phyloP scores from a whole-genome alignment of 1,284 basidiomycete species.

The Trichosporon sp. region DNA sequence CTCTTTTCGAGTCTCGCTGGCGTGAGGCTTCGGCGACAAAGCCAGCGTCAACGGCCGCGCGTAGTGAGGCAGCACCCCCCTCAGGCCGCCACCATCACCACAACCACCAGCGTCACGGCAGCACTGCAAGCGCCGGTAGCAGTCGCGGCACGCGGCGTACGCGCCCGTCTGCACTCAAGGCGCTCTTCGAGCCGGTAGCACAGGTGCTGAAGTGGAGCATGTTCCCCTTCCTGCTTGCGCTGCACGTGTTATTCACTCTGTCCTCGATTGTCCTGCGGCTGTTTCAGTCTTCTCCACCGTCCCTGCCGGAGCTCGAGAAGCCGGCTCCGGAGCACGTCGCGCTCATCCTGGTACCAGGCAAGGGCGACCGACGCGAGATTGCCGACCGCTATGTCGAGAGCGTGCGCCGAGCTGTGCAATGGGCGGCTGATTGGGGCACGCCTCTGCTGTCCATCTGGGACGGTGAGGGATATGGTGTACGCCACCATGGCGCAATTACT shows the following conservation, averaged over 20 bases:
- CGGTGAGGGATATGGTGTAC: slow-evolving; percentile 10
- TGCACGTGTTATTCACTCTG: slow-evolving; percentile 33
- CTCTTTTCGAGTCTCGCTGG: background rate
- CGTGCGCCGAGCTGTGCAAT: slow-evolving; percentile 24
- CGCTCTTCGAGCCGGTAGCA: background rate
- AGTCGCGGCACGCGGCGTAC: background rate
- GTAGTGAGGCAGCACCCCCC: background rate
- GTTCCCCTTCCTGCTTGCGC: slow-evolving; percentile 28
- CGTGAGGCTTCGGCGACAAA: background rate
- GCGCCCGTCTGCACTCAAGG: background rate
- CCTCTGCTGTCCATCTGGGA: slow-evolving; percentile 34
- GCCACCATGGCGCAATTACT: slow-evolving; percentile 9
- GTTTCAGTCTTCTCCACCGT: slow-evolving; percentile 21
- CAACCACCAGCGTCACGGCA: background rate
- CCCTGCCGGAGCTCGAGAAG: slow-evolving; percentile 9
- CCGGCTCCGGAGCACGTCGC: slow-evolving; percentile 20
- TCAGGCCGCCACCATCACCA: background rate
- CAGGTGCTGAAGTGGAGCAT: slow-evolving; percentile 8
- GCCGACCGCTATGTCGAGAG: slow-evolving; percentile 22
- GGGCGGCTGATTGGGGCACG: slow-evolving; percentile 32
- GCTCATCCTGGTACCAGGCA: slow-evolving; percentile 18
- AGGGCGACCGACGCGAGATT: background rate
- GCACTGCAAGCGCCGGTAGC: background rate
- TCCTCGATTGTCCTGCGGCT: slow-evolving; percentile 31
- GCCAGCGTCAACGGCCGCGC: background rate